A percentile compares a stretch with the other conserved stretches of the same genome.
Evolutionary conservation across 495 filamentous ascomycete species (phyloP).

Genomic region (Aspergillus carlsbadensis): DNA sequence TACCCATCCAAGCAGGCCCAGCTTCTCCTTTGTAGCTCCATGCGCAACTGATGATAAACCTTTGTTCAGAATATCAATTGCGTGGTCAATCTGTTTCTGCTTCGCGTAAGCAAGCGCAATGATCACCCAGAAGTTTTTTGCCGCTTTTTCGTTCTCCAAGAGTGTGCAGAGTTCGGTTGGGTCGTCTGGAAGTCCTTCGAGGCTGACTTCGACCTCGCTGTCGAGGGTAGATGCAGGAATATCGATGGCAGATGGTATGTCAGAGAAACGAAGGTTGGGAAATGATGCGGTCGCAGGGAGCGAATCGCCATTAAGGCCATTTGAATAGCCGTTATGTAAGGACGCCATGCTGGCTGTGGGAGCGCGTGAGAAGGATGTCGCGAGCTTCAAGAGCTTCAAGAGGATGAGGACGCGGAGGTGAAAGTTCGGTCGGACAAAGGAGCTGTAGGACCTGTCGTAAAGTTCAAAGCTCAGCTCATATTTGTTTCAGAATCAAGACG

Average conservation of each 20-base stretch:
- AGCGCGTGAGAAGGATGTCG: neutral
- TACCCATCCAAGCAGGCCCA: conserved; percentile 77
- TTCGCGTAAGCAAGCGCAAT: conserved; percentile 97
- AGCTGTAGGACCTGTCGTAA: conserved; percentile 11
- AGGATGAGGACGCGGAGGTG: conserved; percentile 13
- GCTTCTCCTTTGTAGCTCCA: conserved; percentile 75
- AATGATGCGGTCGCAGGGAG: conserved; percentile 21
- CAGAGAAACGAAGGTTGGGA: conserved; percentile 66
- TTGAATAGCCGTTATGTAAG: conserved; percentile 52
- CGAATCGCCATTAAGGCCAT: conserved; percentile 44
- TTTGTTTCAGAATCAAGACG: conserved; percentile 21
- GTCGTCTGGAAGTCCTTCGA: conserved; percentile 87
- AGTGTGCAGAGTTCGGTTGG: conserved; percentile 93
- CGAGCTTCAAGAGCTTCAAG: neutral
- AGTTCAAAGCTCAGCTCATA: conserved; percentile 40
- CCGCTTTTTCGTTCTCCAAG: conserved; percentile 86
- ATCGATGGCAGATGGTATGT: conserved; percentile 85
- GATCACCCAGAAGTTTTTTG: conserved; percentile 89
- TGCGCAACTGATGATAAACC: conserved; percentile 72
- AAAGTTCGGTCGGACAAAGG: conserved; percentile 13
- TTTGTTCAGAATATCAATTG: conserved; percentile 88
- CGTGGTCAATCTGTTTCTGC: conserved; percentile 86
- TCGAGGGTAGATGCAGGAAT: conserved; percentile 80
- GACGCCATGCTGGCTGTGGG: conserved; percentile 49
- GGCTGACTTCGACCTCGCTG: conserved; percentile 89